Conservation (phyloP, 768 basidiomycete genomes). For the Phaeotremella fagi region DNA sequence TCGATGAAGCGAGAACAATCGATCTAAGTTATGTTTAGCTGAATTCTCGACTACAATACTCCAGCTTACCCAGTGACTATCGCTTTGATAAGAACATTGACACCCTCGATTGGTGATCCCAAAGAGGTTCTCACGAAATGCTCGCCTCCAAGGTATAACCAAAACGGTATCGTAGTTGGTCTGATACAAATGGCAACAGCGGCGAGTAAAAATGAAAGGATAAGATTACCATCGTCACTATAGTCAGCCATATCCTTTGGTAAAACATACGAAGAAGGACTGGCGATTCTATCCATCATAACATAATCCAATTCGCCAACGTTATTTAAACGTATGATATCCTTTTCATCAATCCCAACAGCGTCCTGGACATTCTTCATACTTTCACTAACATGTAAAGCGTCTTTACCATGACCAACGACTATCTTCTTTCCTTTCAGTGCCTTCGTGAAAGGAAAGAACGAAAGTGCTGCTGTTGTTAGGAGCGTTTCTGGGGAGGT, state of each 20-base stretch:
- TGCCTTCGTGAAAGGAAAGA: slow-evolving; percentile 55
- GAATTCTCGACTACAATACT: background rate
- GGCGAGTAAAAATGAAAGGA: slow-evolving; percentile 56
- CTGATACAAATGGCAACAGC: slow-evolving; percentile 74
- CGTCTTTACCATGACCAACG: background rate
- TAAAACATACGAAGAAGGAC: background rate
- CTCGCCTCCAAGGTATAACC: slow-evolving; percentile 64
- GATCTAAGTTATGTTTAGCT: slow-evolving; percentile 7
- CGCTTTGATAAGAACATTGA: background rate
- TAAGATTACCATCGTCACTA: slow-evolving; percentile 16
- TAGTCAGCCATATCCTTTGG: background rate
- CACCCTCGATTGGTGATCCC: background rate
- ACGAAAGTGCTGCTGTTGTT: slow-evolving; percentile 67
- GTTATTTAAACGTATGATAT: background rate
- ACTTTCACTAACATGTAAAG: background rate
- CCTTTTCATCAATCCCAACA: background rate
- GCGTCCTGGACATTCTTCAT: slow-evolving; percentile 1
- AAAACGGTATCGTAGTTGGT: slow-evolving; percentile 84
- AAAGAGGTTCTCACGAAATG: slow-evolving; percentile 49
- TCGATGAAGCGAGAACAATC: slow-evolving; percentile 29
- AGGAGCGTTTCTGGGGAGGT: slow-evolving; percentile 89
- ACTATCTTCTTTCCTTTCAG: slow-evolving; percentile 1
- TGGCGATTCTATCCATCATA: slow-evolving; percentile 23
- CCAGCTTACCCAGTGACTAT: slow-evolving; percentile 1
- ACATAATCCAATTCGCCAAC: slow-evolving; percentile 21